phyloP scores from a whole-genome alignment of 345 rosid genomes.

The Rhodomyrtus tomentosa region DNA sequence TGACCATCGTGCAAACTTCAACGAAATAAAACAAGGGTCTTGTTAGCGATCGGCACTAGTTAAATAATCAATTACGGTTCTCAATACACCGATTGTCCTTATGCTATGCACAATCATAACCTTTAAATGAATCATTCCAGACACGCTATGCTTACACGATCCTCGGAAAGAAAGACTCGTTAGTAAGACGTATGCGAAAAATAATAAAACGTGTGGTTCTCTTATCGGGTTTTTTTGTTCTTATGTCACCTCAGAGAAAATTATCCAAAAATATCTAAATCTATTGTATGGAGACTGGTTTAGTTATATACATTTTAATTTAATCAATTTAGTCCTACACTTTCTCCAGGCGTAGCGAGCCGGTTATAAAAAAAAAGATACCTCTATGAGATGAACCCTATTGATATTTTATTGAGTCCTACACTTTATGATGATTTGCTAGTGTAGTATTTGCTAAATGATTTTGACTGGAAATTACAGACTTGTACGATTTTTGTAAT shows the following conservation, averaged over 20 bases:
- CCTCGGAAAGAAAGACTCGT: accelerated
- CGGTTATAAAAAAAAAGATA: too few relatives aligned
- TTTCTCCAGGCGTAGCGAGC: too few relatives aligned
- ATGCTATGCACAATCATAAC: neutral
- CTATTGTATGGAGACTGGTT: accelerated
- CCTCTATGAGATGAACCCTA: too few relatives aligned
- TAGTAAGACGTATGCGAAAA: neutral
- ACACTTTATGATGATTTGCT: accelerated
- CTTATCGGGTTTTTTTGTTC: too few relatives aligned
- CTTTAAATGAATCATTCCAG: neutral
- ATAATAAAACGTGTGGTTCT: neutral
- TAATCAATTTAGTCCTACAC: accelerated
- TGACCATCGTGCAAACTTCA: neutral
- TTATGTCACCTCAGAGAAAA: neutral
- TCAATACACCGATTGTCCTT: accelerated
- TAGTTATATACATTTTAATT: neutral
- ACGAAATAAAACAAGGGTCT: neutral
- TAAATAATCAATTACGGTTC: neutral
- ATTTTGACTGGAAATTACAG: accelerated
- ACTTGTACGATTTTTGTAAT: accelerated
- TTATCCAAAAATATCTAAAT: neutral
- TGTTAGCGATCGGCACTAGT: neutral
- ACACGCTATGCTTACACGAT: neutral
- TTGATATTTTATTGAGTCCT: accelerated
- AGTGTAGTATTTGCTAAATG: accelerated